These are phyloP conservation scores for Phenoliferia sp. DNA, from an alignment of 1,284 basidiomycete species.

Conservation along the genomic window DNA sequence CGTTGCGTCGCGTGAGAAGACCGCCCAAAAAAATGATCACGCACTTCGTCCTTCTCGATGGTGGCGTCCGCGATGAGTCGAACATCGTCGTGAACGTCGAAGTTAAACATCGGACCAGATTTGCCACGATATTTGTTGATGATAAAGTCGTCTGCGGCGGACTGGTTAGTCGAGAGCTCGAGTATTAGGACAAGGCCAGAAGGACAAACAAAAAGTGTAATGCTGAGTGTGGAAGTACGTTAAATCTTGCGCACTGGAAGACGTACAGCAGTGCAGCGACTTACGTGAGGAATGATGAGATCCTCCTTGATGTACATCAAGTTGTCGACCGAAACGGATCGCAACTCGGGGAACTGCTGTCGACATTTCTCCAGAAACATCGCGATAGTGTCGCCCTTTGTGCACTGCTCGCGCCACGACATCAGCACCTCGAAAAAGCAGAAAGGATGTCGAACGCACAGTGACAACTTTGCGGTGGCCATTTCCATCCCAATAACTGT, in stretches of 20 bases:
- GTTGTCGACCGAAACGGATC: conserved; percentile 86
- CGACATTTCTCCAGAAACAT: conserved; percentile 89
- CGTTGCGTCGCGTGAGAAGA: not conserved
- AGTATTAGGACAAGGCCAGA: not conserved
- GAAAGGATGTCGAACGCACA: conserved; percentile 52
- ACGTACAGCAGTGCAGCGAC: conserved; percentile 28
- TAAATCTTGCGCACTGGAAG: not conserved
- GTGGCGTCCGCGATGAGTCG: conserved; percentile 92
- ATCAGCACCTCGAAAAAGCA: not conserved
- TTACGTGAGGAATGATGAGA: conserved; percentile 85
- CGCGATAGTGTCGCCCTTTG: conserved; percentile 92
- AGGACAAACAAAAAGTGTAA: conserved; percentile 84
- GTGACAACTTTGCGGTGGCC: conserved; percentile 89
- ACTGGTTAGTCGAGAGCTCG: not conserved
- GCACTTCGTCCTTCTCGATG: conserved; percentile 85
- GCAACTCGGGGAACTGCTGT: conserved; percentile 84
- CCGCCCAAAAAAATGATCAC: too few relatives aligned
- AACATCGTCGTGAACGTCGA: conserved; percentile 98
- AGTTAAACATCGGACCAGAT: conserved; percentile 95
- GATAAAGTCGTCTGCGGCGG: conserved; percentile 62
- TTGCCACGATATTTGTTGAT: conserved; percentile 97
- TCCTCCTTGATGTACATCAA: conserved; percentile 95
- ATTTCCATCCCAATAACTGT: conserved; percentile 97
- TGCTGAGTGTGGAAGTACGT: conserved; percentile 56
- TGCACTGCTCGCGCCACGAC: conserved; percentile 61